Base-by-base conservation (phyloP, 2,329 filamentous ascomycete species). In the Talaromyces sp. region DNA sequence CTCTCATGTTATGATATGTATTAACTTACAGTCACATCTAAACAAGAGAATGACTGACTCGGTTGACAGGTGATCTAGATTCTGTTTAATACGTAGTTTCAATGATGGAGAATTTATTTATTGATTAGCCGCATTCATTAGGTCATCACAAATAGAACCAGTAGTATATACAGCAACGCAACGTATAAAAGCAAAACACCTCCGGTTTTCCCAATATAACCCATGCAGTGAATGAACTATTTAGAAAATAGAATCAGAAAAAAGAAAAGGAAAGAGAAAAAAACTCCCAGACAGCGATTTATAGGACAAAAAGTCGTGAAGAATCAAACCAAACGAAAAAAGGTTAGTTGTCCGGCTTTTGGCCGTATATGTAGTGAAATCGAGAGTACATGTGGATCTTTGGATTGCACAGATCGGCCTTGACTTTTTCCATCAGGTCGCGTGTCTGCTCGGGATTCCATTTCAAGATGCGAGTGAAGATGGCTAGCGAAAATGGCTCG, bases 341-440 rank as follows among this genome's bases (percentile, higher is more conserved):
- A 14, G 10, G n/a, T 17, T 8, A 52, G 17, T 52, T 55, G 31
- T 61, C 51, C 41, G 63, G 63, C 27, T 64, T 64, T 26, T 35
- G 59, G 31, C 56, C 63, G 49, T 60, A 62, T 21, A 64, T 50
- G 24, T 60, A 64, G 52, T 62, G 60, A 26, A 59, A 64, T 14
- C 55, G 43, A 14, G 59, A 58, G 65, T 71, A 72, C n/a, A 66
- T 63, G 64, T 74, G 71, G 29, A 71, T 64, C 6, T 38, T 52
- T 49, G 60, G 68, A 68, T 74, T 65, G 51, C 63, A 63, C 11
- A 71, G 58, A 63, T 73, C 71, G 19, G 64, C 66, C 60, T 68
- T 71, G 3, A 73, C 73, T 50, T 67, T 67, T 9, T 67, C 69
- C 55, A 73, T 60, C 17, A 73, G 70, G 0, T 69, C 64, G 52